A percentile compares a stretch with the other conserved stretches of the same genome.
phyloP scores from a whole-genome alignment of 1,284 basidiomycete genomes.

The Fomitopsis pinicola region DNA sequence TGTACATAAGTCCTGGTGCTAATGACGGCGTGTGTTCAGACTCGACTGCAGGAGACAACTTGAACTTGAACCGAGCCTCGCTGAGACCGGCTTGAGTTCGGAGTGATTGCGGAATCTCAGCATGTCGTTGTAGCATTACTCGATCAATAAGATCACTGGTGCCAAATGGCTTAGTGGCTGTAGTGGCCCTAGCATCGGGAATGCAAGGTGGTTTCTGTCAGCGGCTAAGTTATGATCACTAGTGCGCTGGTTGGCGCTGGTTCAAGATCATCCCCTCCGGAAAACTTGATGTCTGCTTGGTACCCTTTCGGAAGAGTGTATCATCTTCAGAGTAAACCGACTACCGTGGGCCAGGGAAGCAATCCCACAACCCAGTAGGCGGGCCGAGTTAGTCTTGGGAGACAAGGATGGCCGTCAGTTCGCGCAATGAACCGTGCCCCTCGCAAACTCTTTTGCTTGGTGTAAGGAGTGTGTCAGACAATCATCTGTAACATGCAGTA shows the following conservation, averaged over 20 bases:
- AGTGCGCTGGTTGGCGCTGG: conserved; percentile 58
- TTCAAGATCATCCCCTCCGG: conserved; percentile 88
- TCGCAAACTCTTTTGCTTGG: conserved; percentile 64
- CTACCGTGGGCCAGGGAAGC: conserved; percentile 82
- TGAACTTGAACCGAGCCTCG: too few species aligned
- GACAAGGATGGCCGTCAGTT: conserved; percentile 76
- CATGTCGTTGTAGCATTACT: neutral
- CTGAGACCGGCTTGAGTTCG: too few species aligned
- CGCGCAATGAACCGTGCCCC: conserved; percentile 69
- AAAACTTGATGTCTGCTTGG: conserved; percentile 77
- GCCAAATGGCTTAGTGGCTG: conserved; percentile 60
- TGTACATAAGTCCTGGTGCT: too few species aligned
- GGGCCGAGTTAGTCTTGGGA: conserved; percentile 86
- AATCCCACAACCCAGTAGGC: conserved; percentile 81
- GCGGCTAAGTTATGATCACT: conserved; percentile 49
- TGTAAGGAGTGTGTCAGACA: neutral
- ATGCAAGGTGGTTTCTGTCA: conserved; percentile 67
- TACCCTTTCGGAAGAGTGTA: conserved; percentile 86
- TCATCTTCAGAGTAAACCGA: conserved; percentile 70
- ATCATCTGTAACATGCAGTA: neutral
- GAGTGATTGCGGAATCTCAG: too few species aligned
- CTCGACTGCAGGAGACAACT: too few species aligned
- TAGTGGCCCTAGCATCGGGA: conserved; percentile 72
- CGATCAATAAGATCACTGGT: neutral
- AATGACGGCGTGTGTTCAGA: neutral